Base-by-base conservation (phyloP, 441 rosid genomes). In the Gossypium lobatum region DNA sequence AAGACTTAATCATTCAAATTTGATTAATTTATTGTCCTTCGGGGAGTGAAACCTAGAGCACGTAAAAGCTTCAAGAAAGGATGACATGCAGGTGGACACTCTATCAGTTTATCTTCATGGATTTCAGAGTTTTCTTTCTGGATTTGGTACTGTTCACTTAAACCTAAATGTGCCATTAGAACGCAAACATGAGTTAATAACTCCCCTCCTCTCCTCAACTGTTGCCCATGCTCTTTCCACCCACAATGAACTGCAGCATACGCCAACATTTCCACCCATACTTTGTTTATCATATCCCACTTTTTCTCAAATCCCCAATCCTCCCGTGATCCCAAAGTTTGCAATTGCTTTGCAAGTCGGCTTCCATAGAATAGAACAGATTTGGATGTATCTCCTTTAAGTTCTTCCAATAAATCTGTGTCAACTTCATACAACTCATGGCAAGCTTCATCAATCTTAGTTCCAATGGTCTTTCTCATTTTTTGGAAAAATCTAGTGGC, bases 401-500 rank as follows among this genome's bases (percentile, higher is more conserved):
- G 17, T 25, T 5, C 17, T 25, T 25, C 17, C 14, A 59, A 13
- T 0, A 6, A 25, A 6, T 25, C 1, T 0, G 16, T 23, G 7
- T 5, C 9, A 28, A 13, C 39, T 59, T 59, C 9, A 25, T 13
- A 13, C 64, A 59, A 59, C 10, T 25, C 16, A 25, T 34, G 1
- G 11, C 46, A 62, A n/a, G 66, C 66, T 31, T 16, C 20, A n/a
- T 62, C 46, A 31, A 62, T 11, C 20, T 16, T 7, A n/a, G 18
- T 61, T 57, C 31, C 31, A 4, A 28, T 61, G n/a, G 6, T 14
- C 10, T 20, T 46, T 31, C 52, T 53, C 18, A 65, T 73, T 54
- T 77, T 75, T 59, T 14, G 17, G 53, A 85, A 80, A 70, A 82
- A 84, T 52, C 76, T 76, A 0, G 4, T 66, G 6, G 83, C 79